A percentile compares a stretch with the other conserved stretches of the same genome.
Conservation (phyloP, 176 grass and related monocot genomes). For the Oryza meyeriana region DNA sequence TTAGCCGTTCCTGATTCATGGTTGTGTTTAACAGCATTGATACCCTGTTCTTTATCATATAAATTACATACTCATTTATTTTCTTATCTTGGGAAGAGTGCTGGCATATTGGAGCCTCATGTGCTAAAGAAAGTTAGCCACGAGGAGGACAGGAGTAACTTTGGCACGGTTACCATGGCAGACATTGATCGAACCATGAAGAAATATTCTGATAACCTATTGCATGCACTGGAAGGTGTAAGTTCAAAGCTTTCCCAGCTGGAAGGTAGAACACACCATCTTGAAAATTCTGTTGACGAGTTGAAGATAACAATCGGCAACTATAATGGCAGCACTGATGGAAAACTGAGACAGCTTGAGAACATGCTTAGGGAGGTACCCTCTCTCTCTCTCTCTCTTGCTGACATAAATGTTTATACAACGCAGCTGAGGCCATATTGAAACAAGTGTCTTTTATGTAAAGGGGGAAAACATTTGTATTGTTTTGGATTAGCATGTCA, state of each 20-base stretch:
- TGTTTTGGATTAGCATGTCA: no score
- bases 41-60: not conserved
- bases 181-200: slow-evolving; percentile 88
- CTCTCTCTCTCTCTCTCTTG: not conserved
- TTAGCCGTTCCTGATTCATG: not conserved
- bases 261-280: slow-evolving; percentile 64
- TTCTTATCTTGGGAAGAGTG: slow-evolving; percentile 42
- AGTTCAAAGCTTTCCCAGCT: slow-evolving; percentile 73
- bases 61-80: not conserved
- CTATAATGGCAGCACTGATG: slow-evolving; percentile 70
- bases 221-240: slow-evolving; percentile 74
- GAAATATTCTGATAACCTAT: slow-evolving; percentile 76
- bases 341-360: slow-evolving; percentile 84
- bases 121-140: slow-evolving; percentile 55
- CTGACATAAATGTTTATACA: not conserved
- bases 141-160: slow-evolving; percentile 53
- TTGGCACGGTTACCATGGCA: slow-evolving; percentile 38
- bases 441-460: not conserved
- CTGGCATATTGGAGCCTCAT: slow-evolving; percentile 57
- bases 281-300: slow-evolving; percentile 75
- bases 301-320: slow-evolving; percentile 70
- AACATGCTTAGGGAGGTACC: slow-evolving; percentile 89
- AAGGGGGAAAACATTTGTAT: not conserved
- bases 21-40: not conserved
- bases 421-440: slow-evolving; percentile 1